Evolutionary conservation across 2,329 filamentous ascomycete genomes (phyloP).

Genomic region (Sporothrix pseudoabietina): DNA sequence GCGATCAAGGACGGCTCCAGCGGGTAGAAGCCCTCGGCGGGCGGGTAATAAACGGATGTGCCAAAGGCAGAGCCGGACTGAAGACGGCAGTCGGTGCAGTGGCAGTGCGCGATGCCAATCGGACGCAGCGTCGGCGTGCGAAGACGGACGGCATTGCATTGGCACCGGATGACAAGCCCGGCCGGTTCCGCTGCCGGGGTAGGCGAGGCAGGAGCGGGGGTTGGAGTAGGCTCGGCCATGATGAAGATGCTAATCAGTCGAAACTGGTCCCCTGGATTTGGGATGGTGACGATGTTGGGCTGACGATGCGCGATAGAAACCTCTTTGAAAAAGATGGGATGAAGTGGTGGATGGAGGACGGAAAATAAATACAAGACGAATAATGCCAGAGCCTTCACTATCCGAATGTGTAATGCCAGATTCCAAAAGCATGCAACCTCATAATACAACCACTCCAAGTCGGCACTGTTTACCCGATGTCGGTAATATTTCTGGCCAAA

Average conservation of each 20-base stretch:
- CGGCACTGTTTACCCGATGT: not conserved
- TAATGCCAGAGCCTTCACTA: not conserved
- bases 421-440: not conserved
- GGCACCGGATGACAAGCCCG: slow-evolving; percentile 47
- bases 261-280: not conserved
- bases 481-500: not conserved
- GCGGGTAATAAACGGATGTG: slow-evolving; percentile 33
- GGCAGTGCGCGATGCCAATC: slow-evolving; percentile 69
- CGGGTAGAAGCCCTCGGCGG: slow-evolving; percentile 26
- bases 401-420: not conserved
- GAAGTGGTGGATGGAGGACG: not conserved
- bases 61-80: slow-evolving; percentile 57
- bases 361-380: not conserved
- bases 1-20: slow-evolving; percentile 20
- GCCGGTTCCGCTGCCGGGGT: slow-evolving; percentile 19
- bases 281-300: not conserved
- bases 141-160: slow-evolving; percentile 66
- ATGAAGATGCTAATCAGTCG: not conserved
- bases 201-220: slow-evolving; percentile 13
- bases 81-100: slow-evolving; percentile 66
- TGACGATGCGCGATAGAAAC: not conserved
- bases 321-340: not conserved
- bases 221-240: slow-evolving; percentile 15
- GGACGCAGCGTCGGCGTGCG: slow-evolving; percentile 62
- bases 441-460: not conserved